Evolutionary conservation across 352 stramenopile genomes (phyloP).

Genomic region (Globisporangium nunn): DNA sequence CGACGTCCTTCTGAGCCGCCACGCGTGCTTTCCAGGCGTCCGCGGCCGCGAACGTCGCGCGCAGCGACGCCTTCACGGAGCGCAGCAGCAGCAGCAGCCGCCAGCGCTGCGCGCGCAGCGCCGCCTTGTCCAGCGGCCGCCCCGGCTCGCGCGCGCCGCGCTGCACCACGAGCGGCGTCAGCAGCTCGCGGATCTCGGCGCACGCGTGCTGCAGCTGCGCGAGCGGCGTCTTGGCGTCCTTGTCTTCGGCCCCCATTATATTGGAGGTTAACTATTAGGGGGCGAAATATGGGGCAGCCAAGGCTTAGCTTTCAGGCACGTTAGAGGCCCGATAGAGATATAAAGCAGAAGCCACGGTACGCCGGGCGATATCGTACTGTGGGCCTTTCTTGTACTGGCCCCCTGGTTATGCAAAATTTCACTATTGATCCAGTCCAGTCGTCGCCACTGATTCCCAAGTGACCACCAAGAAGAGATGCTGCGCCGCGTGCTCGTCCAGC

Average conservation of each 20-base stretch:
- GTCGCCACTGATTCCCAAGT: slow-evolving; percentile 10
- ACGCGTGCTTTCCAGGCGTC: slow-evolving; percentile 58
- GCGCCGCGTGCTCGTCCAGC: slow-evolving; percentile 13
- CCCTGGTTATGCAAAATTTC: too few species aligned
- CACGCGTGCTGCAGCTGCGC: slow-evolving; percentile 50
- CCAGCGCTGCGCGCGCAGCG: slow-evolving; percentile 47
- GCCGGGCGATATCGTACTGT: too few species aligned
- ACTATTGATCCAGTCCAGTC: too few species aligned
- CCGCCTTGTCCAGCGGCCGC: slow-evolving; percentile 27
- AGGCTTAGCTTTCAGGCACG: too few species aligned
- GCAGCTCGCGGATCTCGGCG: slow-evolving; percentile 29
- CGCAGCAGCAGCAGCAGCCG: slow-evolving; percentile 45
- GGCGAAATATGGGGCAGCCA: too few species aligned
- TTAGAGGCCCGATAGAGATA: too few species aligned
- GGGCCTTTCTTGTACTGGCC: too few species aligned
- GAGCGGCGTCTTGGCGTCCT: slow-evolving; percentile 19
- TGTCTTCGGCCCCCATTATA: background rate
- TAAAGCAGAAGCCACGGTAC: too few species aligned
- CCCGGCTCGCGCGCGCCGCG: slow-evolving; percentile 14
- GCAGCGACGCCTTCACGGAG: slow-evolving; percentile 42
- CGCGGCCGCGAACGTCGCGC: slow-evolving; percentile 64
- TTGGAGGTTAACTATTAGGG: too few species aligned
- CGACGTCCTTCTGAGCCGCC: slow-evolving; percentile 66
- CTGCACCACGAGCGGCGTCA: slow-evolving; percentile 31
- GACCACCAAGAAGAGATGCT: slow-evolving; percentile 10